A percentile compares a stretch with the other conserved stretches of the same genome.
Evolutionary conservation across 2,329 filamentous ascomycete genomes (phyloP).

Genomic region (Ceratocystis variospora): DNA sequence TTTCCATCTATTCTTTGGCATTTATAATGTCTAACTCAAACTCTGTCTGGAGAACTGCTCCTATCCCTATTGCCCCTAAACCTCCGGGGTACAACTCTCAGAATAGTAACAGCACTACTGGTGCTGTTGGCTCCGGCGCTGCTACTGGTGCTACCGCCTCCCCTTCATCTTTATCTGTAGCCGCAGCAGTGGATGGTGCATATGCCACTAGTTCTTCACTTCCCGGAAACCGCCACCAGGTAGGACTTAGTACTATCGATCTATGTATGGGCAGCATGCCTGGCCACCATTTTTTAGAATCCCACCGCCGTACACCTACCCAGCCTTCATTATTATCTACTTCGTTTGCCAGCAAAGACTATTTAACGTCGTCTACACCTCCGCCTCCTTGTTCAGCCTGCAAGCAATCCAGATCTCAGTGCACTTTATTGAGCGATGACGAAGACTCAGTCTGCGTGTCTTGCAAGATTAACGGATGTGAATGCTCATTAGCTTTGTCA

Average conservation of each 20-base stretch:
- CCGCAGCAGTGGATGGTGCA: not conserved
- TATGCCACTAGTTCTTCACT: slow-evolving; percentile 12
- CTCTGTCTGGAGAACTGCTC: slow-evolving; percentile 45
- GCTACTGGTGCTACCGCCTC: not conserved
- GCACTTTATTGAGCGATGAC: slow-evolving; percentile 55
- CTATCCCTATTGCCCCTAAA: slow-evolving; percentile 53
- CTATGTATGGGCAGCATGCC: slow-evolving; percentile 36
- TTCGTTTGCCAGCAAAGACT: slow-evolving; percentile 34
- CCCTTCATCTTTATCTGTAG: not conserved
- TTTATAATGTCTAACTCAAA: slow-evolving; percentile 39
- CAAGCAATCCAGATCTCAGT: slow-evolving; percentile 58
- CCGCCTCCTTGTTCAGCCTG: slow-evolving; percentile 54
- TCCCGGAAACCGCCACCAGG: slow-evolving; percentile 27
- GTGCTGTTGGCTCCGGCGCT: slow-evolving; percentile 28
- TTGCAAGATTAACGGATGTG: slow-evolving; percentile 63
- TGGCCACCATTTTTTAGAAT: slow-evolving; percentile 15
- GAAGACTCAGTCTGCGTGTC: slow-evolving; percentile 58
- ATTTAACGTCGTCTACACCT: slow-evolving; percentile 22
- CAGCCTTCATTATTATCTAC: slow-evolving; percentile 20
- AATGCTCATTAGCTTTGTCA: slow-evolving; percentile 58
- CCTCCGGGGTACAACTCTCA: slow-evolving; percentile 29
- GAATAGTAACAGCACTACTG: not conserved
- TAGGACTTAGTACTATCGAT: slow-evolving; percentile 36
- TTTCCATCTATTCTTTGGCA: not conserved
- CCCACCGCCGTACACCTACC: slow-evolving; percentile 2